Base-by-base conservation (phyloP, 2,329 filamentous ascomycete genomes). In the Pseudonectria buxi region DNA sequence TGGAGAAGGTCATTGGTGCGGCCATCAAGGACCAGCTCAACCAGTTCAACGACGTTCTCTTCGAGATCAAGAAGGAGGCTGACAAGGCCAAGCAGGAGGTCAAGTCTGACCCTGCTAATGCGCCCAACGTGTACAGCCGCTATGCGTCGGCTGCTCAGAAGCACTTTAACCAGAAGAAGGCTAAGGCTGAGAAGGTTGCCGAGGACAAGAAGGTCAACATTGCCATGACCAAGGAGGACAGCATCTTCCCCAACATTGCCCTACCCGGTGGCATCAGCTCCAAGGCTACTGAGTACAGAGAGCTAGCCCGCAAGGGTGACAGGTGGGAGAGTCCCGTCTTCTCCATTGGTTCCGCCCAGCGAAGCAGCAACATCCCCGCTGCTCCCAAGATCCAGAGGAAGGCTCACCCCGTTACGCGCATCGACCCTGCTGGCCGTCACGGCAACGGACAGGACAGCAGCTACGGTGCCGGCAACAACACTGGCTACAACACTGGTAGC, bases 281-380 rank as follows among this genome's bases (percentile, higher is more conserved):
- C 67, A 95, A 95, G 76, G 89, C 90, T 9, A 94, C 86, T 15
- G 87, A 95, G 63, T 96, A 94, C 74, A 86, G 80, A 67, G 79
- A 95, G 14, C 73, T 95, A 39, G 86, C 90, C 7, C 71, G 70
- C 48, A 87, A 92, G 76, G 92, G 92, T 34, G 85, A 95, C 37
- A 82, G 80, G 61, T 98, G 92, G 92, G 83, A 95, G 71, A 94
- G 85, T 42, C 87, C 90, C 9, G 79, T 98, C 54, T 98, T 98
- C 69, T 82, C 78, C 41, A 83, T 96, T 50, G 90, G 92, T 31
- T 74, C 67, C 28, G 88, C 89, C 10, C 69, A 75, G 36, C 80
- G 82, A 63, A 87, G 85, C 28, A 72, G 65, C 15, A 76, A 83
- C 53, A 72, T 95, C 28, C 88, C 89, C 2, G 57, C 54, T n/a